Evolutionary conservation across 139 green algal genomes (phyloP).

Genomic region (Chlorella vulgaris): DNA sequence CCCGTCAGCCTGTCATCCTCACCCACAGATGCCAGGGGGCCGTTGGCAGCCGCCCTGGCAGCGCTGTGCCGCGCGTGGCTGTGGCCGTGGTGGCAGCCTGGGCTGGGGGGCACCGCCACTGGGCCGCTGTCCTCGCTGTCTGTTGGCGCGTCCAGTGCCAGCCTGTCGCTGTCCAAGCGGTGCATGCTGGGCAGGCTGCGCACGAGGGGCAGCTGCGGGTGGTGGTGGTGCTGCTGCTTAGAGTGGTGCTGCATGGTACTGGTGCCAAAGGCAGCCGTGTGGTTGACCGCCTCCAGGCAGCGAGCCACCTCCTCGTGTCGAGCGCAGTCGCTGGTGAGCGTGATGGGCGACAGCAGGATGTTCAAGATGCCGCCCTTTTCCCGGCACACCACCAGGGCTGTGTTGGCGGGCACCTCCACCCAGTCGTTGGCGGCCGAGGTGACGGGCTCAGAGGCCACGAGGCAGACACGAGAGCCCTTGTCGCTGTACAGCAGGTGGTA

Average conservation of each 20-base stretch:
- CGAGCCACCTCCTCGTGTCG: constrained; percentile 57
- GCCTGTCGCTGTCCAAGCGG: constrained; percentile 17
- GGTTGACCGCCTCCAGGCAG: constrained; percentile 66
- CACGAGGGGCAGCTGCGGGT: not conserved
- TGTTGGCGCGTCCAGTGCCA: not conserved
- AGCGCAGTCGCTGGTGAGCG: constrained; percentile 10
- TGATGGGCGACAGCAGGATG: constrained; percentile 68
- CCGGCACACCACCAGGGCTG: constrained; percentile 73
- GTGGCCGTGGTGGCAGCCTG: not conserved
- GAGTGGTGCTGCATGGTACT: not conserved
- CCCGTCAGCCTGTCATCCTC: constrained; percentile 75
- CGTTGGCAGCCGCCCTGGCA: not conserved
- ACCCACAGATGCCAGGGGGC: not conserved
- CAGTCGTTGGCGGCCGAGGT: constrained; percentile 85
- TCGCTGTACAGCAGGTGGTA: constrained; percentile 82
- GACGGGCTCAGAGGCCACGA: constrained; percentile 94
- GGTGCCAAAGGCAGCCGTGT: constrained; percentile 6
- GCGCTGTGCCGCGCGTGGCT: not conserved
- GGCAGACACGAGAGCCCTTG: constrained; percentile 69
- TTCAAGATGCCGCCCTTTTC: constrained; percentile 86
- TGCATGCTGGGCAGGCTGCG: constrained; percentile 11
- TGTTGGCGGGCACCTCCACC: constrained; percentile 86
- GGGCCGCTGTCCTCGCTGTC: constrained; percentile 12
- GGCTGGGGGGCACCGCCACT: constrained; percentile 11
- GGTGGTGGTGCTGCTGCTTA: not conserved